Conservation (phyloP, 805 yeast species). For the Geotrichum ghanense region DNA sequence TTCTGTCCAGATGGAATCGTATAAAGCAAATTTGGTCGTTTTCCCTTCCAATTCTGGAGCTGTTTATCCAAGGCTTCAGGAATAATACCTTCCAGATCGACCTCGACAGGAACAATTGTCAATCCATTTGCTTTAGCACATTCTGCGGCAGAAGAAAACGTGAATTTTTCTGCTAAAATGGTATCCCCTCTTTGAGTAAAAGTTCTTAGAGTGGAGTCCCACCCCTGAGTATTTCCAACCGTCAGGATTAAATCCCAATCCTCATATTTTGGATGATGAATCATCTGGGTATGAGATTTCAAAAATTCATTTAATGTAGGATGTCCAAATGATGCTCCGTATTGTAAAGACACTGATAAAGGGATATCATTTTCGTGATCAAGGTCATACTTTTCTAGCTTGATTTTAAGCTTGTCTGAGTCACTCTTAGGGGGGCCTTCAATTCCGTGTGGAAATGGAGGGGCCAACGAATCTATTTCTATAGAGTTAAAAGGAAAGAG, state of each 20-base stretch:
- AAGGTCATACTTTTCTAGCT: background rate
- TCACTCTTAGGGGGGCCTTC: constrained; percentile 14
- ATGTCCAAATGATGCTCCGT: constrained; percentile 1
- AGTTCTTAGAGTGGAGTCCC: constrained; percentile 1
- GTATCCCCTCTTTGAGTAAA: constrained; percentile 10
- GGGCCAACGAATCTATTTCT: background rate
- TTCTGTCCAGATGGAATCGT: constrained; percentile 77
- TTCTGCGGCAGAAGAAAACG: constrained; percentile 66
- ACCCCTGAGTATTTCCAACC: background rate
- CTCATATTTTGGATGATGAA: background rate
- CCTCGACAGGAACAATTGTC: constrained; percentile 49
- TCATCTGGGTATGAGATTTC: background rate
- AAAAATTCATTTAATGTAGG: background rate
- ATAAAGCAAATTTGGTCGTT: constrained; percentile 37
- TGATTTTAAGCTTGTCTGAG: constrained; percentile 17
- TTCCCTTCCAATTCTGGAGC: constrained; percentile 50
- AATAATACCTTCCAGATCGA: constrained; percentile 51
- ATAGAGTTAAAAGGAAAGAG: background rate
- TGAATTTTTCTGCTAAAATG: constrained; percentile 63
- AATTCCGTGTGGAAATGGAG: background rate
- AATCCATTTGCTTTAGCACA: constrained; percentile 53
- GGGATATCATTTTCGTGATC: background rate
- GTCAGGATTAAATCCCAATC: constrained; percentile 1
- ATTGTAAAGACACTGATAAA: background rate
- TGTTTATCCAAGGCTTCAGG: constrained; percentile 44